Conservation (phyloP, 768 basidiomycete species). For the Roridomyces roridus region DNA sequence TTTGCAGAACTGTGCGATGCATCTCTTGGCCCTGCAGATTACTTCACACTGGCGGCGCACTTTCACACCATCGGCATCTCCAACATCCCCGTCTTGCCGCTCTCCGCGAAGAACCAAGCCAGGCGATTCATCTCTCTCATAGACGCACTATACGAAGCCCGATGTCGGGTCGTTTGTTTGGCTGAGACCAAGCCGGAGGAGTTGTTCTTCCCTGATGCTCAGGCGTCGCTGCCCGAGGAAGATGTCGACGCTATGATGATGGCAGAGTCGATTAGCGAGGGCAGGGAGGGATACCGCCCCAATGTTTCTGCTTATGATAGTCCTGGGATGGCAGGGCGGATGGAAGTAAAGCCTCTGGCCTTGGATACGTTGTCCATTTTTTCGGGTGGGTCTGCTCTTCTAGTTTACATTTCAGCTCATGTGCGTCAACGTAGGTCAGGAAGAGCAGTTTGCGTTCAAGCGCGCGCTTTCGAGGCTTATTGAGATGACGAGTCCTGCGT, state of each 20-base stretch:
- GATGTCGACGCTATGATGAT: constrained; percentile 39
- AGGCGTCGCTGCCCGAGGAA: neutral
- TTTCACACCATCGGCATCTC: constrained; percentile 58
- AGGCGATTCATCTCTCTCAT: constrained; percentile 65
- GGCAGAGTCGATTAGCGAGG: constrained; percentile 55
- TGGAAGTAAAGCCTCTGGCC: constrained; percentile 33
- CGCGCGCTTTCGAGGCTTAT: constrained; percentile 62
- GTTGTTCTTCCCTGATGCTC: constrained; percentile 66
- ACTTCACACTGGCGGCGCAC: constrained; percentile 56
- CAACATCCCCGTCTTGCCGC: constrained; percentile 53
- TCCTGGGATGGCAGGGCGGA: constrained; percentile 34
- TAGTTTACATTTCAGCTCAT: too few species aligned
- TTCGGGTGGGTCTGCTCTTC: constrained; percentile 36
- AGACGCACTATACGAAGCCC: constrained; percentile 61
- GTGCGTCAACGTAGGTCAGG: constrained; percentile 46
- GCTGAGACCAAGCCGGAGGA: constrained; percentile 47
- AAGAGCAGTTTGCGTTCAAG: constrained; percentile 69
- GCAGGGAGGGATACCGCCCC: constrained; percentile 56
- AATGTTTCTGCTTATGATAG: constrained; percentile 61
- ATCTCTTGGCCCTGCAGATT: constrained; percentile 63
- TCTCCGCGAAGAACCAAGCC: constrained; percentile 63
- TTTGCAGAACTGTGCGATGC: constrained; percentile 58
- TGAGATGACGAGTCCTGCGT: constrained; percentile 57
- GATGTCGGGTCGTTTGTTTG: constrained; percentile 42
- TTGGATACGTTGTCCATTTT: constrained; percentile 63